Evolutionary conservation across 371 early-diverging fungal species (phyloP), one percentile per base, ranked within the genome.

Genomic region (Nematocida ironsii): DNA sequence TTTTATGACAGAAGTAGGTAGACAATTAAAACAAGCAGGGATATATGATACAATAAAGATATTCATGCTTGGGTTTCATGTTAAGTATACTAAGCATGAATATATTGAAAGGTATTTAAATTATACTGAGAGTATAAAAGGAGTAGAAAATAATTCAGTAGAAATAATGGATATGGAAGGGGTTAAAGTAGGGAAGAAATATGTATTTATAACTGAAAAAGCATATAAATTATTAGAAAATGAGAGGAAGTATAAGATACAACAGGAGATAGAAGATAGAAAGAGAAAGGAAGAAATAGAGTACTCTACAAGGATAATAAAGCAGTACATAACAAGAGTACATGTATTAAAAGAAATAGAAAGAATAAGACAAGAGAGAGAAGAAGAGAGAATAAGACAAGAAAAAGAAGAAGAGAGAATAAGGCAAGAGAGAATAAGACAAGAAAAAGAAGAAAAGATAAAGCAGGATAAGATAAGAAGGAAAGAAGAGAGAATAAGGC

Each of bases 1-100:
- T 86, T 94, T 96, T 85, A 84, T 89, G 66, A 90, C 92, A 84
- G 90, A 94, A 86, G 86, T 84, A 9, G 42, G 62, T 5, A 69
- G 69, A n/a, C 85, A 83, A 69, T 61, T 84, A 16, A 50, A 45
- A 55, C 55, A 68, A 44, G 72, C 69, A 42, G 88, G 85, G 5
- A 71, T 88, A 90, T 91, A 87, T 47, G 96, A 97, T 86, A 94
- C 96, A 85, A 95, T 98, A 84, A 93, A 95, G 83, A 94, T 97
- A 39, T 90, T 94, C 62, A 91, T 95, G 56, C 94, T 95, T 2
- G 95, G 97, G 57, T 97, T 93, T 86, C 93, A 94, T 62, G 94
- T 94, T 85, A 90, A 92, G 57, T 91, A 93, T 86, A 90, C 91
- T 6, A 94, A 92, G 85, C 93, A 94, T 56, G 92, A 92, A 85